A percentile compares a stretch with the other conserved stretches of the same genome.
These are phyloP conservation scores for Tetragonia tetragonoides DNA, from an alignment of 148 eudicot species.

Conservation along the genomic window DNA sequence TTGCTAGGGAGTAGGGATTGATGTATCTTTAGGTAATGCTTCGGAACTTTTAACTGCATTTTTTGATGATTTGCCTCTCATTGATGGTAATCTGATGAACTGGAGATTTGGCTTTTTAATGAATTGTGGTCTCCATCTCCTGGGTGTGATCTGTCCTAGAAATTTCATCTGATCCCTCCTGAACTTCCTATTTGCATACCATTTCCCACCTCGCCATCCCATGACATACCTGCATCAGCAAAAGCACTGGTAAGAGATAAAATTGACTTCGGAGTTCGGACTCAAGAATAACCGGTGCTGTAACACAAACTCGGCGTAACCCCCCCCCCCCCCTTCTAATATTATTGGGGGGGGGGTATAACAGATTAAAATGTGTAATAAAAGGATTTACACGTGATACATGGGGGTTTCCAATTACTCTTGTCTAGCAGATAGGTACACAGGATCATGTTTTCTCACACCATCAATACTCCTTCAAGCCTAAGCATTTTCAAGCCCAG, in stretches of 20 bases:
- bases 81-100: slow-evolving; percentile 56
- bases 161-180: slow-evolving; percentile 81
- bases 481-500: no score
- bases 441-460: no score
- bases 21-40: slow-evolving; percentile 30
- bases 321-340: no score
- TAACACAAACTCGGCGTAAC: no score
- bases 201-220: slow-evolving; percentile 93
- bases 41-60: slow-evolving; percentile 45
- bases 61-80: slow-evolving; percentile 39
- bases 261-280: background rate
- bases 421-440: no score
- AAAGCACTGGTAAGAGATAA: background rate
- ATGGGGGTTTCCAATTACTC: no score
- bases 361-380: background rate
- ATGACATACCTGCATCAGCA: slow-evolving; percentile 55
- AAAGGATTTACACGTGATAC: no score
- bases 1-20: slow-evolving; percentile 22
- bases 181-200: slow-evolving; percentile 77
- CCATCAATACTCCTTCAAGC: no score
- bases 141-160: slow-evolving; percentile 76
- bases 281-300: no score
- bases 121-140: slow-evolving; percentile 50
- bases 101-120: slow-evolving; percentile 34
- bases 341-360: no score